These are phyloP conservation scores for Blastobotrys petasosporus DNA, from an alignment of 1,139 yeast species.

Conservation along the genomic window DNA sequence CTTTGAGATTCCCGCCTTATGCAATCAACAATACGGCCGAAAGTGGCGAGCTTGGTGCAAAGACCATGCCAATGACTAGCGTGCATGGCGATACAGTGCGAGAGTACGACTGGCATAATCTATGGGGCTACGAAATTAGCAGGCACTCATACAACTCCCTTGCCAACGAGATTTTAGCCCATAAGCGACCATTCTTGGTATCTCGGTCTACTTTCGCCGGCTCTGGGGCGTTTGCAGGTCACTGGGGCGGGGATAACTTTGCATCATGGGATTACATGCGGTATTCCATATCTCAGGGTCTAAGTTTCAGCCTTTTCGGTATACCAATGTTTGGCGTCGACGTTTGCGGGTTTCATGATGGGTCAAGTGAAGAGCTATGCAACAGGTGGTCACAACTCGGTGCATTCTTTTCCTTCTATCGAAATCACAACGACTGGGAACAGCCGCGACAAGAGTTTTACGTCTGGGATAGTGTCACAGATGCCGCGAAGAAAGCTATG, in stretches of 20 bases:
- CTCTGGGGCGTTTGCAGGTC: constrained; percentile 18
- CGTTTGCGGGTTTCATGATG: constrained; percentile 18
- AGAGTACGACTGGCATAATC: constrained; percentile 30
- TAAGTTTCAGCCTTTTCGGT: constrained; percentile 18
- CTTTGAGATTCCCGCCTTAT: constrained; percentile 36
- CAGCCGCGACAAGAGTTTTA: constrained; percentile 17
- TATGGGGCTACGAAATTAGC: constrained; percentile 17
- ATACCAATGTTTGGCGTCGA: constrained; percentile 21
- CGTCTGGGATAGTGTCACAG: constrained; percentile 17
- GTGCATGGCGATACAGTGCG: constrained; percentile 33
- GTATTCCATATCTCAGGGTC: constrained; percentile 17
- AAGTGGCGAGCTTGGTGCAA: constrained; percentile 30
- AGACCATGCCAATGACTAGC: constrained; percentile 33
- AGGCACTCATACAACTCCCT: constrained; percentile 15
- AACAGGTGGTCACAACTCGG: constrained; percentile 20
- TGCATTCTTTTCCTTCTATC: constrained; percentile 20
- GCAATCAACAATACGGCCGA: constrained; percentile 22
- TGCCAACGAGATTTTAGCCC: constrained; percentile 9
- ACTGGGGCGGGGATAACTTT: constrained; percentile 24
- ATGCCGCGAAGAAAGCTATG: constrained; percentile 16
- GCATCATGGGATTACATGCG: constrained; percentile 17
- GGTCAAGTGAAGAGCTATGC: constrained; percentile 17
- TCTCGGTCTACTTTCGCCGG: constrained; percentile 21
- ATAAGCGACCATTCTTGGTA: constrained; percentile 20
- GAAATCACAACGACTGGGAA: constrained; percentile 19